A percentile compares a stretch with the other conserved stretches of the same genome.
These are phyloP conservation scores for Fusarium aywerte DNA, from an alignment of 2,329 filamentous ascomycete species.

Conservation along the genomic window DNA sequence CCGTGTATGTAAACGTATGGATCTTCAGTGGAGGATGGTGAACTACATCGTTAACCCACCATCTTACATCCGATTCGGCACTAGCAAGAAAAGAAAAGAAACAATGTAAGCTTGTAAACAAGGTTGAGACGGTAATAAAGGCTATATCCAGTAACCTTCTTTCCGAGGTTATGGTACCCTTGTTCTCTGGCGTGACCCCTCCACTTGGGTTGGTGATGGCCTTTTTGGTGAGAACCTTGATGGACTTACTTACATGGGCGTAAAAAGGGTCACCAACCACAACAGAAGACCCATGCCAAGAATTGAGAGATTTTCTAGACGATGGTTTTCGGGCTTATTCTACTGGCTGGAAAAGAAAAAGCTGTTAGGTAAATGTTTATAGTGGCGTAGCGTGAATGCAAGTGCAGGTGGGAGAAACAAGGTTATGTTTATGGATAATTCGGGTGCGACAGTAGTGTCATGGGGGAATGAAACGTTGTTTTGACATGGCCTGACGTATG, in stretches of 20 bases:
- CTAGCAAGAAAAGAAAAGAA: not conserved
- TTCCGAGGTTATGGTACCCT: not conserved
- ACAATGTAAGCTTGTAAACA: conserved; percentile 17
- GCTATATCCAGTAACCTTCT: not conserved
- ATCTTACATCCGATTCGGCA: conserved; percentile 6
- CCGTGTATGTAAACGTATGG: conserved; percentile 1
- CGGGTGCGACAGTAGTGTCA: not conserved
- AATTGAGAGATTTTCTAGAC: conserved; percentile 18
- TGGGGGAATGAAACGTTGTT: not conserved
- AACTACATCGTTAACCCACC: not conserved
- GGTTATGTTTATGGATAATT: conserved; percentile 36
- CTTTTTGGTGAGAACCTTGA: conserved; percentile 41
- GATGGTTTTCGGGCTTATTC: not conserved
- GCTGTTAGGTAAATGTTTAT: not conserved
- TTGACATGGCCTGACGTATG: conserved; percentile 14
- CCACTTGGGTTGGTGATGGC: conserved; percentile 6
- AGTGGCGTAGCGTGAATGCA: not conserved
- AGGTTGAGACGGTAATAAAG: conserved; percentile 12
- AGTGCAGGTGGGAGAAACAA: conserved; percentile 18
- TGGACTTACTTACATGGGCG: conserved; percentile 28
- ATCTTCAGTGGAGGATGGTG: conserved; percentile 2
- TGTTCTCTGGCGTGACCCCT: not conserved
- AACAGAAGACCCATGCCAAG: not conserved
- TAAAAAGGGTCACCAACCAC: no score
- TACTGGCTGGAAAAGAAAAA: not conserved